phyloP scores from a whole-genome alignment of 2,329 filamentous ascomycete species.

The Aspergillus tamarii region DNA sequence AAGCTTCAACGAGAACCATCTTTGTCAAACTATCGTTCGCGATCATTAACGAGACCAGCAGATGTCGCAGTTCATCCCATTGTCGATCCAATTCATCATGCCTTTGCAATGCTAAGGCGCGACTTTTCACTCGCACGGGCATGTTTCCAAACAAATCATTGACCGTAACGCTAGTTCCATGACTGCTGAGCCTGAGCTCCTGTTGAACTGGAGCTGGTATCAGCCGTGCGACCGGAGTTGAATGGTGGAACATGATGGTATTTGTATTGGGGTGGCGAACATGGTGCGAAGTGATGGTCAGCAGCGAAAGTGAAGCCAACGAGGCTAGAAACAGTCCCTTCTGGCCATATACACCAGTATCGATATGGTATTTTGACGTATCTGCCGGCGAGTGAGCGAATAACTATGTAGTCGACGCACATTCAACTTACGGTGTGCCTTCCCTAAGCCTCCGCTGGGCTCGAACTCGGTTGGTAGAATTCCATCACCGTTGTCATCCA shows the following conservation, averaged over 20 bases:
- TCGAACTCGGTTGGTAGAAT: slow-evolving; percentile 74
- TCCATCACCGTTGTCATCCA: slow-evolving; percentile 84
- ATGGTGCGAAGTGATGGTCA: slow-evolving; percentile 76
- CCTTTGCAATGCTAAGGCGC: slow-evolving; percentile 59
- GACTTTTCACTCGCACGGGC: slow-evolving; percentile 85
- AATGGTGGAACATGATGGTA: slow-evolving; percentile 71
- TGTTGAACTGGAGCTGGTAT: slow-evolving; percentile 64
- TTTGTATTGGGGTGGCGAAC: slow-evolving; percentile 53
- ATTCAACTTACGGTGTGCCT: slow-evolving; percentile 64
- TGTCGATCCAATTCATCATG: slow-evolving; percentile 60
- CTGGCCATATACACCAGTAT: slow-evolving; percentile 61
- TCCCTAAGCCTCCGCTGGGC: slow-evolving; percentile 71
- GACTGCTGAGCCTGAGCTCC: slow-evolving; percentile 56
- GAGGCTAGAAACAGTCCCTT: slow-evolving; percentile 78
- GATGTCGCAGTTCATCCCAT: slow-evolving; percentile 66
- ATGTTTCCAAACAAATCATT: slow-evolving; percentile 86
- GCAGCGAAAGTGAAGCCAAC: slow-evolving; percentile 72
- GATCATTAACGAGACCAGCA: slow-evolving; percentile 68
- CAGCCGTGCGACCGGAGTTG: slow-evolving; percentile 66
- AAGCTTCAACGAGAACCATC: slow-evolving; percentile 61
- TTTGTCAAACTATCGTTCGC: slow-evolving; percentile 64
- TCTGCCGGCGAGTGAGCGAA: slow-evolving; percentile 53
- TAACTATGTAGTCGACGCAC: background rate
- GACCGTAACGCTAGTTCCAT: slow-evolving; percentile 77
- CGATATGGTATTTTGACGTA: slow-evolving; percentile 71